Evolutionary conservation across 192 early-diverging fungal species (phyloP), one percentile per base, ranked within the genome.

Genomic region (Coemansia sp.): DNA sequence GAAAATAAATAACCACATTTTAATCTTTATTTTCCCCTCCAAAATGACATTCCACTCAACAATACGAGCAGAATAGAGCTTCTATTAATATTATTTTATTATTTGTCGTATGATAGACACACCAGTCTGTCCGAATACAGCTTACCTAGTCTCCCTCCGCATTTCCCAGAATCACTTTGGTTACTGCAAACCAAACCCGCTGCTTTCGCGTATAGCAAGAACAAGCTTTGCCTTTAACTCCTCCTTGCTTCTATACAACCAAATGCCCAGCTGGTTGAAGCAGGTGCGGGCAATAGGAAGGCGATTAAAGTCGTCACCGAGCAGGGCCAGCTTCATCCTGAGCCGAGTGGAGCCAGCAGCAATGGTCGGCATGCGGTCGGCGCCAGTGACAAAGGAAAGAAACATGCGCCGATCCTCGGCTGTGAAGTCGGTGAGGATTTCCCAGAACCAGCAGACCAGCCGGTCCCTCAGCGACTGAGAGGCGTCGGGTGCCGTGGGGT

Each of bases 201-300:
- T 87, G 50, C 90, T 92, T 63, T 94, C 93, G 7, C 65, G 84
- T 55, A 96, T 89, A 1, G 96, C 95, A 46, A 84, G 81, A 38
- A 78, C 39, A 16, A 98, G 67, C 76, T 91, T 88, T 22, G 86
- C 75, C 55, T 84, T 71, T 5, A 98, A 71, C 67, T 91, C 91
- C 20, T 87, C 83, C 59, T 86, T 84, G 12, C 81, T 76, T 6
- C 85, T 64, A 69, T 98, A 97, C 64, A 87, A 84, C 75, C 90
- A 94, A 6, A 98, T 77, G 12, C 93, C 86, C 19, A 98, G 75
- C 69, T 95, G 94, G 71, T 98, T 97, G 68, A 94, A 97, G 74
- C 96, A 98, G 0, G 96, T 98, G 71, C 95, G 96, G 7, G 96
- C 94, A 42, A 90, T 87, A 1, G 96, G 96, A 43, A 95, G 81